Conservation (phyloP, 768 basidiomycete species). For the Podaxis sp. region DNA sequence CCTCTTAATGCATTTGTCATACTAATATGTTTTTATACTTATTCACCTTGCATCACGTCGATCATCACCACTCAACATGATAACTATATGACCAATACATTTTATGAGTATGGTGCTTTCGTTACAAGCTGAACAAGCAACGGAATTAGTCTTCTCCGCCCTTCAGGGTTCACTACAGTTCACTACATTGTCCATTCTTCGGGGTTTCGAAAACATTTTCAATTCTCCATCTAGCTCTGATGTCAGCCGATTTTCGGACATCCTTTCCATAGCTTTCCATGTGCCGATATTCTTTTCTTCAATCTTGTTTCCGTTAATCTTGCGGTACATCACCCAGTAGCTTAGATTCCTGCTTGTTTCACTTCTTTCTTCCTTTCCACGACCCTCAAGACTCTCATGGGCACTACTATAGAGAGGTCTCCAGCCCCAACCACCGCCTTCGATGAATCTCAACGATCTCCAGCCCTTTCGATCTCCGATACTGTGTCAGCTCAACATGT, state of each 20-base stretch:
- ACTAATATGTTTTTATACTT: slow-evolving; percentile 2
- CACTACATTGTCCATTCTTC: too few species aligned
- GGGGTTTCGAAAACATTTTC: not conserved
- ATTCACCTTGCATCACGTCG: slow-evolving; percentile 2
- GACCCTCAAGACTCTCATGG: too few species aligned
- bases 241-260: not conserved
- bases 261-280: not conserved
- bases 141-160: not conserved
- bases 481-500: not conserved
- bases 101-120: not conserved
- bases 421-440: not conserved
- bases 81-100: not conserved
- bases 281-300: not conserved
- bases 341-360: not conserved
- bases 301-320: not conserved
- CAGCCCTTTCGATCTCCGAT: not conserved
- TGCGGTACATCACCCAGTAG: not conserved
- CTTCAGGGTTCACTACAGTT: not conserved
- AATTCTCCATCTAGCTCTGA: not conserved
- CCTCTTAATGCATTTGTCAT: slow-evolving; percentile 4
- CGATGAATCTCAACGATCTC: not conserved
- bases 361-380: not conserved
- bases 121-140: not conserved
- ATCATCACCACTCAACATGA: slow-evolving; percentile 14
- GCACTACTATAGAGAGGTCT: too few species aligned